Conservation (phyloP, 2,329 filamentous ascomycete species). For the Fusarium coffeatum region DNA sequence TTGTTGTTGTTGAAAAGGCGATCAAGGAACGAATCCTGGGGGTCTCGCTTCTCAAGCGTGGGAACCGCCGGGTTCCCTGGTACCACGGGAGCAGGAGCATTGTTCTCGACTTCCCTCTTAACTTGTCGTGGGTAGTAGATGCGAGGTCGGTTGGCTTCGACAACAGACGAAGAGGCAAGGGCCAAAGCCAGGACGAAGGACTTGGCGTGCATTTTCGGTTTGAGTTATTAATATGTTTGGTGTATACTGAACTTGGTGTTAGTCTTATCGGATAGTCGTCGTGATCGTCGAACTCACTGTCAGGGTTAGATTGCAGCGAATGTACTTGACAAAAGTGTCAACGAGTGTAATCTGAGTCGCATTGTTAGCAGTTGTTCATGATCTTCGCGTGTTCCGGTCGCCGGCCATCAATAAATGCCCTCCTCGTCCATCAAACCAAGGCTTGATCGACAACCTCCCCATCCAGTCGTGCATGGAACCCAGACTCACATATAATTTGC, state of each 20-base stretch:
- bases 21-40: constrained; percentile 42
- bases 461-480: neutral
- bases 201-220: constrained; percentile 60
- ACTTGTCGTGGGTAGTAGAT: constrained; percentile 70
- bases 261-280: neutral
- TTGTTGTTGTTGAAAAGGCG: constrained; percentile 33
- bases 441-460: neutral
- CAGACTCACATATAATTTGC: constrained; percentile 47
- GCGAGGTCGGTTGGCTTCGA: constrained; percentile 59
- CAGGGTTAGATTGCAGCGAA: constrained; percentile 64
- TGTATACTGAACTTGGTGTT: constrained; percentile 34
- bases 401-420: neutral
- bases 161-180: constrained; percentile 60
- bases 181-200: constrained; percentile 60
- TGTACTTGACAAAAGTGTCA: constrained; percentile 69
- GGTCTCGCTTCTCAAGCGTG: constrained; percentile 31
- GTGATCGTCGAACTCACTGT: constrained; percentile 52
- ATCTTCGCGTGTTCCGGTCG: neutral
- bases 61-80: constrained; percentile 37
- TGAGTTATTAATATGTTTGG: constrained; percentile 38
- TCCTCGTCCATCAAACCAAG: neutral
- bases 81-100: constrained; percentile 50
- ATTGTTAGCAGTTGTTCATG: constrained; percentile 19
- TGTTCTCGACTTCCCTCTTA: constrained; percentile 62
- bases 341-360: constrained; percentile 57